Conservation (phyloP, 1,284 basidiomycete species). For the Heterobasidion occidentale region DNA sequence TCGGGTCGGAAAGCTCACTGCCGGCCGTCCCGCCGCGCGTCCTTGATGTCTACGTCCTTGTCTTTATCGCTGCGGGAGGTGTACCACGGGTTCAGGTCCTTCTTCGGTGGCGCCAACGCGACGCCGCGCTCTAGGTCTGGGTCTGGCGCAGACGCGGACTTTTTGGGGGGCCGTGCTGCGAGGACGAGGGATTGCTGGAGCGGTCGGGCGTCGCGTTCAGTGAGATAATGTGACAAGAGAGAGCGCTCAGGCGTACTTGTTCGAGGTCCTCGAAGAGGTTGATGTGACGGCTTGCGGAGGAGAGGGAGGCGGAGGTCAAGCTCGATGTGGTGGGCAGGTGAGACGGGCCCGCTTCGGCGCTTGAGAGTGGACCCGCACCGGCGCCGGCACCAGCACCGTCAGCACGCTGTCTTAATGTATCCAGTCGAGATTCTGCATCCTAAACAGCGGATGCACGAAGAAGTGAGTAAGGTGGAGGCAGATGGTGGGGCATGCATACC, state of each 20-base stretch:
- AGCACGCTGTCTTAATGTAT: conserved; percentile 53
- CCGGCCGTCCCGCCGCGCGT: conserved; percentile 21
- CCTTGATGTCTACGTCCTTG: conserved; percentile 14
- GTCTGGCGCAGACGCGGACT: conserved; percentile 41
- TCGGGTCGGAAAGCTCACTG: conserved; percentile 15
- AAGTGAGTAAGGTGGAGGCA: too few species aligned
- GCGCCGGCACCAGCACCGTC: conserved; percentile 32
- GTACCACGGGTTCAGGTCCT: conserved; percentile 78
- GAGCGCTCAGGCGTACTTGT: conserved; percentile 15
- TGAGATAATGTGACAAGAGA: conserved; percentile 19
- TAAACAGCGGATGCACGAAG: conserved; percentile 16
- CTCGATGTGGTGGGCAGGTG: conserved; percentile 11
- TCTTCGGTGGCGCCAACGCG: conserved; percentile 59
- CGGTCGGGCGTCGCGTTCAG: conserved; percentile 8
- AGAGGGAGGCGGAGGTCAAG: conserved; percentile 29
- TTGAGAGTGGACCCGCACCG: conserved; percentile 12
- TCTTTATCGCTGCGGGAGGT: conserved; percentile 24
- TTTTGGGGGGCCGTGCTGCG: conserved; percentile 26
- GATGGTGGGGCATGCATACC: conserved; percentile 28
- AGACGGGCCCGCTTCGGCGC: neutral
- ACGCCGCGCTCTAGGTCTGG: conserved; percentile 37
- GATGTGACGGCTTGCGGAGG: conserved; percentile 45
- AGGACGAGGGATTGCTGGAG: conserved; percentile 4
- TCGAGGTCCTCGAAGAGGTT: conserved; percentile 76
- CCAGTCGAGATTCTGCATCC: conserved; percentile 77